A percentile compares a stretch with the other conserved stretches of the same genome.
phyloP scores from a whole-genome alignment of 208 protist species.

The Acanthamoeba triangularis region DNA sequence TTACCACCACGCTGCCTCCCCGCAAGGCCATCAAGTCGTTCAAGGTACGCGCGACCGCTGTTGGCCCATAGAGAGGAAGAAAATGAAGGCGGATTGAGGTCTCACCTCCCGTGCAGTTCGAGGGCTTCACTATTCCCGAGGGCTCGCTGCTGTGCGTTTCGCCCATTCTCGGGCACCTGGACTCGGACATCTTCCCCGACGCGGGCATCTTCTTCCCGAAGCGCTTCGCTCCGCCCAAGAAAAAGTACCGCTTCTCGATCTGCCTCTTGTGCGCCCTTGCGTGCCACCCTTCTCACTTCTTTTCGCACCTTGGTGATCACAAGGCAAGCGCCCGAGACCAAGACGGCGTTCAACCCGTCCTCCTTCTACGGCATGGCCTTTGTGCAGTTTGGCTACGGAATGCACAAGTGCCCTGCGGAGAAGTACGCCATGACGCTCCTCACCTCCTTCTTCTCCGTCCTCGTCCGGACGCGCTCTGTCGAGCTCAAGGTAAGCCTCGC shows the following conservation, averaged over 20 bases:
- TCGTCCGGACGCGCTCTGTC: background rate
- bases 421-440: constrained; percentile 45
- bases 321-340: constrained; percentile 25
- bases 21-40: constrained; percentile 39
- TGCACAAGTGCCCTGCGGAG: constrained; percentile 25
- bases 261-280: background rate
- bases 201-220: constrained; percentile 51
- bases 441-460: constrained; percentile 23
- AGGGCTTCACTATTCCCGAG: constrained; percentile 13
- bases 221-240: constrained; percentile 52
- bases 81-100: background rate
- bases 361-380: constrained; percentile 58
- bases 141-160: constrained; percentile 46
- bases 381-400: constrained; percentile 42
- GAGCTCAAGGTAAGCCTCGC: constrained; percentile 6
- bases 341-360: constrained; percentile 18
- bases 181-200: constrained; percentile 57
- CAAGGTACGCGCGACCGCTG: background rate
- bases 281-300: background rate
- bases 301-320: too few species aligned
- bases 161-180: constrained; percentile 18
- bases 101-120: background rate
- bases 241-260: background rate
- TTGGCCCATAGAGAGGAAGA: background rate
- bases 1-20: constrained; percentile 17